Conservation (phyloP, 352 stramenopile genomes). For the Pythium vanterpoolii region DNA sequence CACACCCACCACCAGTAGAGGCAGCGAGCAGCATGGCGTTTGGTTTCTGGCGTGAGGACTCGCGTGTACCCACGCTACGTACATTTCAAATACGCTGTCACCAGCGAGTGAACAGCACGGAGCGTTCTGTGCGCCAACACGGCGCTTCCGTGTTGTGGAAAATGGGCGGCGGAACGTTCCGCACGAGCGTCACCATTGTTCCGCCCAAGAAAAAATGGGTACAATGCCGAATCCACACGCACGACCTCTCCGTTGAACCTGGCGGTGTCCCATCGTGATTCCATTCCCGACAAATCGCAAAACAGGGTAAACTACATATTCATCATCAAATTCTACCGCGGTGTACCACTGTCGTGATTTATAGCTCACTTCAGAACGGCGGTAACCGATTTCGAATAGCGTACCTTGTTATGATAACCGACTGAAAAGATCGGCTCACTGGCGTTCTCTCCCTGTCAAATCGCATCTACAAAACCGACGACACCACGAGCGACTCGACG, state of each 20-base stretch:
- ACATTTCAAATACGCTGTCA: too few relatives aligned
- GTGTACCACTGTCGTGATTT: too few relatives aligned
- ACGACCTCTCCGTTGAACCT: background rate
- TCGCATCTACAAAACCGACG: slow-evolving; percentile 4
- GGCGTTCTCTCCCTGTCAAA: slow-evolving; percentile 5
- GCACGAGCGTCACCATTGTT: background rate
- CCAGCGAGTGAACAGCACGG: background rate
- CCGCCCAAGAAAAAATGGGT: slow-evolving; percentile 6
- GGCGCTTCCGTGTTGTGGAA: background rate
- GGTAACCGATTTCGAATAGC: background rate
- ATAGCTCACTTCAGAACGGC: too few relatives aligned
- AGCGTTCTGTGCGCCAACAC: background rate
- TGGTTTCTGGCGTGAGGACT: background rate
- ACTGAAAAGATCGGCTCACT: background rate
- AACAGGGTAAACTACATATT: background rate
- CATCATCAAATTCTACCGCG: background rate
- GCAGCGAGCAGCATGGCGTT: background rate
- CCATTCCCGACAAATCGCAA: background rate
- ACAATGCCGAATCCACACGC: background rate
- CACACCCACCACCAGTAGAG: too few relatives aligned
- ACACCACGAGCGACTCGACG: slow-evolving; percentile 17
- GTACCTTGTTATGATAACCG: slow-evolving; percentile 3
- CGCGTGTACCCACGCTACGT: background rate
- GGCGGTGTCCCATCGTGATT: background rate
- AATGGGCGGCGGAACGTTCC: background rate